A percentile compares a stretch with the other conserved stretches of the same genome.
phyloP scores from a whole-genome alignment of 305 asterid genomes.

The Fraxinus nigra region DNA sequence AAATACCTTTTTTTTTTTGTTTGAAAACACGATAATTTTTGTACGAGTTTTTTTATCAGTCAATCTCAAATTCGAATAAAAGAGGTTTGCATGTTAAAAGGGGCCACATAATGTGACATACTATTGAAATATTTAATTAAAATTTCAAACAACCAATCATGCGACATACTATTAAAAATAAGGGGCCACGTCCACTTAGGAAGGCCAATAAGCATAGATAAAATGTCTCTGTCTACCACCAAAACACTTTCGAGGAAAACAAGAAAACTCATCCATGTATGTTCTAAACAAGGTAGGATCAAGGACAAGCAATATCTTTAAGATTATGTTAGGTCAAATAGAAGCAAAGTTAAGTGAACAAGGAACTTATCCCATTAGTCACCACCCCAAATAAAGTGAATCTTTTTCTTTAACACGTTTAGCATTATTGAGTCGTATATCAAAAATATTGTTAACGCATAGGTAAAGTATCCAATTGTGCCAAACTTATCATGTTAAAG shows the following conservation, averaged over 20 bases:
- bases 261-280: conserved; percentile 20
- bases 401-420: too few relatives aligned
- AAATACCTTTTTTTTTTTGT: neutral
- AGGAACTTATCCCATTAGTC: conserved; percentile 29
- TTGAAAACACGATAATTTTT: neutral
- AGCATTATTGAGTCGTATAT: neutral
- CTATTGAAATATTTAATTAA: neutral
- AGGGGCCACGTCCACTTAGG: conserved; percentile 40
- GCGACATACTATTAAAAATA: conserved; percentile 25
- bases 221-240: conserved; percentile 43
- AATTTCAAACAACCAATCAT: conserved; percentile 27
- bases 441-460: neutral
- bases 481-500: neutral
- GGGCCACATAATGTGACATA: too few relatives aligned
- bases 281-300: conserved; percentile 19
- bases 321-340: conserved; percentile 44
- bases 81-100: neutral
- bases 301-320: conserved; percentile 34
- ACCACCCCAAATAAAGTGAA: neutral
- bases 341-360: conserved; percentile 33
- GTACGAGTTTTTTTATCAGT: too few relatives aligned
- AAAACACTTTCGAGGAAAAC: conserved; percentile 1
- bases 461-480: neutral
- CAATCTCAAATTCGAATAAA: neutral
- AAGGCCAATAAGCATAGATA: conserved; percentile 22